Evolutionary conservation across 768 basidiomycete genomes (phyloP).

Genomic region (Neoboletus brunneissimus): DNA sequence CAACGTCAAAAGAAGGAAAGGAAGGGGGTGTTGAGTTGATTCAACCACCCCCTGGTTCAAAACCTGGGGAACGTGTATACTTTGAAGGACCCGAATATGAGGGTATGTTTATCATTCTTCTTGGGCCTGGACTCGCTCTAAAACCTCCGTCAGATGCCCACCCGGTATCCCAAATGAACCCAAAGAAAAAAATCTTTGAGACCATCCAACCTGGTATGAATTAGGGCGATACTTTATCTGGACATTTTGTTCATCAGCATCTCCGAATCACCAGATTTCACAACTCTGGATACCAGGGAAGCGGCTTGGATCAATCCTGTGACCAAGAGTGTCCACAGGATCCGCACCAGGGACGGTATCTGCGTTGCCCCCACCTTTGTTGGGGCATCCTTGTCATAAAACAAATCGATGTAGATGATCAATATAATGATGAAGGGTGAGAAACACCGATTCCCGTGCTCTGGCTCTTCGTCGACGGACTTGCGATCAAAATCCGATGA

Average conservation of each 20-base stretch:
- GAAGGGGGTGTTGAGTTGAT: slow-evolving; percentile 90
- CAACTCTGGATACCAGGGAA: slow-evolving; percentile 70
- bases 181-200: slow-evolving; percentile 99
- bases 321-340: slow-evolving; percentile 76
- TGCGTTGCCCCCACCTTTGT: slow-evolving; percentile 78
- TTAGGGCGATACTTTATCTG: neutral
- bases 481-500: neutral
- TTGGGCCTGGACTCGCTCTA: neutral
- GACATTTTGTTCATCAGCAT: neutral
- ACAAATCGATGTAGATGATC: slow-evolving; percentile 7
- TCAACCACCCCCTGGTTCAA: slow-evolving; percentile 77
- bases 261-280: slow-evolving; percentile 58
- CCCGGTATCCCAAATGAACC: slow-evolving; percentile 85
- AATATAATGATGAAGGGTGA: neutral
- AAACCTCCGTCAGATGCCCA: slow-evolving; percentile 43
- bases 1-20: slow-evolving; percentile 86
- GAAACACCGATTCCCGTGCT: too few species aligned
- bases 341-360: slow-evolving; percentile 82
- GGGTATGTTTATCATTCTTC: slow-evolving; percentile 42
- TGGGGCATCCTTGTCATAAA: slow-evolving; percentile 89
- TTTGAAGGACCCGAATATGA: slow-evolving; percentile 91
- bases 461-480: neutral
- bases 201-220: slow-evolving; percentile 82
- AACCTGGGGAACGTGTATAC: slow-evolving; percentile 92
- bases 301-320: slow-evolving; percentile 91